Evolutionary conservation across 1,139 yeast species (phyloP).

Genomic region (Geotrichum phurueaensis): DNA sequence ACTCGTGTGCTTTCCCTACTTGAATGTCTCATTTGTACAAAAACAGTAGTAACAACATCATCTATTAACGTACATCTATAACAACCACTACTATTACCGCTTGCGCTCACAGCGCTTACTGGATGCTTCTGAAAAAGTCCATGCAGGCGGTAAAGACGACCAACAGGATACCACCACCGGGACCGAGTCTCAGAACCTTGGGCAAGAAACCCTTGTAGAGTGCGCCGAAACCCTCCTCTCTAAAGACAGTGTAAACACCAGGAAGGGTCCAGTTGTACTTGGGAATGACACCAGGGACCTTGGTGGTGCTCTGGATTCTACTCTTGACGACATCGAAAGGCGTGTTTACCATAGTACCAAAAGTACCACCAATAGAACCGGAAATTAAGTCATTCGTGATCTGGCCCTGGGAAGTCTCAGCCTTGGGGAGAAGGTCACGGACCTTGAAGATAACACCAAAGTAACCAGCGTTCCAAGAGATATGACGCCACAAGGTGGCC

Average conservation of each 20-base stretch:
- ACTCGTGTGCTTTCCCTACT: background rate
- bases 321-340: slow-evolving; percentile 98
- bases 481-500: slow-evolving; percentile 96
- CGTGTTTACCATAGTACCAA: slow-evolving; percentile 88
- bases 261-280: slow-evolving; percentile 93
- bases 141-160: slow-evolving; percentile 92
- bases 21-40: background rate
- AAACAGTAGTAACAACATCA: background rate
- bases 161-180: slow-evolving; percentile 96
- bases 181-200: slow-evolving; percentile 94
- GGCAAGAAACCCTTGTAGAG: slow-evolving; percentile 94
- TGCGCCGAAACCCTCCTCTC: slow-evolving; percentile 86
- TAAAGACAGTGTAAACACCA: slow-evolving; percentile 64
- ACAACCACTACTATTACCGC: background rate
- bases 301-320: slow-evolving; percentile 85
- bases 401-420: slow-evolving; percentile 62
- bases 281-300: slow-evolving; percentile 53
- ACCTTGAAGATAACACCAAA: slow-evolving; percentile 92
- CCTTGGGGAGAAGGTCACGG: slow-evolving; percentile 70
- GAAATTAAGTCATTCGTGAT: slow-evolving; percentile 82
- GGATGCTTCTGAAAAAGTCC: slow-evolving; percentile 80
- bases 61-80: background rate
- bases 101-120: slow-evolving; percentile 32
- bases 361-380: slow-evolving; percentile 94
- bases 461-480: slow-evolving; percentile 96